Percentiles rank a stretch among this genome's conserved stretches.
Conservation (phyloP, 2,329 filamentous ascomycete genomes). For the Colletotrichum viniferum region DNA sequence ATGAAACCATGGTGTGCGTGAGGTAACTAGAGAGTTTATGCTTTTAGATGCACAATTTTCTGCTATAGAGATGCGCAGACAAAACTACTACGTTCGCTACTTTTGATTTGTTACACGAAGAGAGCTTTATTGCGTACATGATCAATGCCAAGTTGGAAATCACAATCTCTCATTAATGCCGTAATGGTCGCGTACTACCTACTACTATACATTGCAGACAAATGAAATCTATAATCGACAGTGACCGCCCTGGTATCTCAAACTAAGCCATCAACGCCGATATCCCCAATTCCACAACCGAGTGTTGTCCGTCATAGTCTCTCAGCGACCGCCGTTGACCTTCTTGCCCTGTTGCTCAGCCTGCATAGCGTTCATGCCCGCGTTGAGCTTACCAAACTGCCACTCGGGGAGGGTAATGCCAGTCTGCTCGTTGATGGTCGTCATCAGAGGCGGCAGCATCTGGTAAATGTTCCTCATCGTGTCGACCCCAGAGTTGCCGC, state of each 20-base stretch:
- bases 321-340: constrained; percentile 3
- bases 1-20: too few species aligned
- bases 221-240: constrained; percentile 8
- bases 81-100: too few species aligned
- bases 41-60: too few species aligned
- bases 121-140: too few species aligned
- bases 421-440: constrained; percentile 87
- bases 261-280: constrained; percentile 4
- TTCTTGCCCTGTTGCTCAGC: neutral
- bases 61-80: too few species aligned
- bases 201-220: neutral
- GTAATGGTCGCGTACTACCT: too few species aligned
- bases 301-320: neutral
- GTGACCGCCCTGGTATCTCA: constrained; percentile 5
- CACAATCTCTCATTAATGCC: too few species aligned
- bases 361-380: constrained; percentile 35
- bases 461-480: constrained; percentile 84
- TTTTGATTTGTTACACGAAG: too few species aligned
- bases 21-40: too few species aligned
- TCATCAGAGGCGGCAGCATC: constrained; percentile 80
- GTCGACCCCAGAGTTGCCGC: constrained; percentile 51
- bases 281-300: neutral
- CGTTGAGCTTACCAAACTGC: constrained; percentile 62
- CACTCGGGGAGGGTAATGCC: constrained; percentile 81
- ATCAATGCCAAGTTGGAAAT: too few species aligned